Base-by-base conservation (phyloP, 192 early-diverging fungal species). In the Backusella tuberculispora region DNA sequence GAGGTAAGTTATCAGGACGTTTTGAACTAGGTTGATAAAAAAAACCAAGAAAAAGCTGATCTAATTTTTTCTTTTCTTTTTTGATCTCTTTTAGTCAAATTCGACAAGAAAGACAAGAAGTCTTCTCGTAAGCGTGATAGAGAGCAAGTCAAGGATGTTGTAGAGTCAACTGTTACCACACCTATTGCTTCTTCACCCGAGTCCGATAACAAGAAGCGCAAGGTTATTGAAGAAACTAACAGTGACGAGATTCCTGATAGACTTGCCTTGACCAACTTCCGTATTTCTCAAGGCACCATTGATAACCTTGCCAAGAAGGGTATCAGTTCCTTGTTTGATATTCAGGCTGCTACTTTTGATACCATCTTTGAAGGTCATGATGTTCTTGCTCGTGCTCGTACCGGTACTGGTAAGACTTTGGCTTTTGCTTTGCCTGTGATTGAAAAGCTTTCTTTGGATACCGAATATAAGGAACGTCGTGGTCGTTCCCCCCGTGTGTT, bases 291-390 rank as follows among this genome's bases (percentile, higher is more conserved):
- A 29, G 80, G 88, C 17, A 96, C 95, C 24, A 73, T 94, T 63
- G 83, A 83, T 42, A 88, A 91, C 2, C 88, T 99, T 43, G 78
- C 81, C n/a, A 77, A 72, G 3, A 90, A 92, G 46, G 94, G 93
- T 43, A 92, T 98, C 69, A 88, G 88, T 24, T 83, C 90, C 6
- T 86, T 99, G 21, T 99, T 99, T 81, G 95, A 96, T 12, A 99
- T 99, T 63, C 97, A 99, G 82, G 95, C 96, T 38, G 94, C 92
- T 69, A 95, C 94, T 9, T 89, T 91, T 73, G 78, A 90, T 53
- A 82, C 82, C 19, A 90, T 95, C 74, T 88, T 80, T 42, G 91
- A 92, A 47, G 93, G 93, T 73, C 85, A 92, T 63, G 93, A 95
- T 74, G 75, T 95, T 24, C 81, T 95, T 19, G 93, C 88, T 56